Evolutionary conservation across 139 green algal genomes (phyloP), one percentile per base, ranked within the genome.

Genomic region (Choricystis sp.): DNA sequence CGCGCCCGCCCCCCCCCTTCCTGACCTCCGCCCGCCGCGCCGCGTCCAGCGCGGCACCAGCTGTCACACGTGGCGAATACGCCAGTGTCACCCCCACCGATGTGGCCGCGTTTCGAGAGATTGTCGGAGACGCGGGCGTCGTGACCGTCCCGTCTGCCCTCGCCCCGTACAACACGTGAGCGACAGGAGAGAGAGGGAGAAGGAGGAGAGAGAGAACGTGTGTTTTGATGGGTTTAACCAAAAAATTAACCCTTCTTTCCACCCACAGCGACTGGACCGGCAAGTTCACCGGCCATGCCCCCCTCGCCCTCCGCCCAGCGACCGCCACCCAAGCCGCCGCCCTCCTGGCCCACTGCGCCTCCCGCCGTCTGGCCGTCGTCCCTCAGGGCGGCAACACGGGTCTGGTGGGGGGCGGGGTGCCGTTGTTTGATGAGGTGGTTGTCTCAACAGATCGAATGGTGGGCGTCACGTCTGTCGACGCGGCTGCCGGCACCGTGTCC

Each of bases 351-450:
- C 77, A 94, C 76, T 95, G 86, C 81, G 77, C 80, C 67, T 52
- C 69, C 23, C 66, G 79, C 1, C 67, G 77, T 0, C 69, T 99
- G 49, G 87, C 89, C 2, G 82, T 99, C 1, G 86, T 96, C 49
- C 93, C 93, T 1, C 90, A 97, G 77, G 86, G 87, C 2, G 92
- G 92, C 29, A 97, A 98, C 73, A 96, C 92, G 4, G 92, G 92
- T 0, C 79, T 99, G 22, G 91, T 96, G 22, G 90, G 91, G 1
- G 93, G 92, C 63, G 69, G 74, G 31, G 78, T 96, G 21, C 88
- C 93, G 0, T 72, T 95, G 30, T 83, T 83, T 65, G 89, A 97
- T 57, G 93, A 99, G 72, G 77, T 97, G 0, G 69, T 95, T 2
- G 27, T 98, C 0, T 72, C 29, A 49, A 84, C 81, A 1, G 59